These are phyloP conservation scores for Amorphotheca resinae DNA, from an alignment of 495 filamentous ascomycete species.

Conservation along the genomic window DNA sequence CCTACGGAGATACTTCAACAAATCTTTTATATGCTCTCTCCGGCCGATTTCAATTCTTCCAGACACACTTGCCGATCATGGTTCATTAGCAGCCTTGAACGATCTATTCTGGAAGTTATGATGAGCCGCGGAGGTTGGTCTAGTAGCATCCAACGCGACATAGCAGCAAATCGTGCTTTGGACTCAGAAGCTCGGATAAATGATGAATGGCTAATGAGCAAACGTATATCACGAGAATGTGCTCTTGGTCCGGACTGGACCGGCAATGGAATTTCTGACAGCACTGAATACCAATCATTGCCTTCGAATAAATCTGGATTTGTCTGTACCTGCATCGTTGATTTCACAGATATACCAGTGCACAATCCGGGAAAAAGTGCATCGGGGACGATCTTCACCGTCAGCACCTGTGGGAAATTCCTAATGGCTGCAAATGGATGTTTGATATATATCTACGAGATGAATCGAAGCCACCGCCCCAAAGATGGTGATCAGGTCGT, in stretches of 20 bases:
- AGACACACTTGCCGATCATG: slow-evolving; percentile 52
- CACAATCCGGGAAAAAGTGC: slow-evolving; percentile 11
- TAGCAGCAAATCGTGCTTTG: slow-evolving; percentile 23
- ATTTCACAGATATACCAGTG: slow-evolving; percentile 26
- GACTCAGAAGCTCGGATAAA: slow-evolving; percentile 21
- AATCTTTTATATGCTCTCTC: slow-evolving; percentile 41
- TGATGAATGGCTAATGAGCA: slow-evolving; percentile 45
- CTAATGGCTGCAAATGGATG: slow-evolving; percentile 44
- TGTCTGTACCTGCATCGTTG: slow-evolving; percentile 9
- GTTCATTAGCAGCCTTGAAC: slow-evolving; percentile 51
- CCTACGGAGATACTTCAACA: slow-evolving; percentile 52
- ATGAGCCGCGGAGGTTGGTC: slow-evolving; percentile 49
- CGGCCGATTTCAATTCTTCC: slow-evolving; percentile 53
- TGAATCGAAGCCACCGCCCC: slow-evolving; percentile 22
- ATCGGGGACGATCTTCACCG: slow-evolving; percentile 32
- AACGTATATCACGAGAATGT: slow-evolving; percentile 48
- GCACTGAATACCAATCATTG: slow-evolving; percentile 5
- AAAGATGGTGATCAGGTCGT: slow-evolving; percentile 7
- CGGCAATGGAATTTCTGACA: slow-evolving; percentile 28
- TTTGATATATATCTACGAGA: slow-evolving; percentile 48
- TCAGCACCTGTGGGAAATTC: slow-evolving; percentile 49
- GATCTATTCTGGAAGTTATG: slow-evolving; percentile 37
- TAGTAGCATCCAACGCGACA: slow-evolving; percentile 27
- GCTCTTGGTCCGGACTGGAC: slow-evolving; percentile 38
- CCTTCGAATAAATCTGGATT: slow-evolving; percentile 19